These are phyloP conservation scores for Leccinum olivaceopallidum DNA, from an alignment of 768 basidiomycete species.

Conservation along the genomic window DNA sequence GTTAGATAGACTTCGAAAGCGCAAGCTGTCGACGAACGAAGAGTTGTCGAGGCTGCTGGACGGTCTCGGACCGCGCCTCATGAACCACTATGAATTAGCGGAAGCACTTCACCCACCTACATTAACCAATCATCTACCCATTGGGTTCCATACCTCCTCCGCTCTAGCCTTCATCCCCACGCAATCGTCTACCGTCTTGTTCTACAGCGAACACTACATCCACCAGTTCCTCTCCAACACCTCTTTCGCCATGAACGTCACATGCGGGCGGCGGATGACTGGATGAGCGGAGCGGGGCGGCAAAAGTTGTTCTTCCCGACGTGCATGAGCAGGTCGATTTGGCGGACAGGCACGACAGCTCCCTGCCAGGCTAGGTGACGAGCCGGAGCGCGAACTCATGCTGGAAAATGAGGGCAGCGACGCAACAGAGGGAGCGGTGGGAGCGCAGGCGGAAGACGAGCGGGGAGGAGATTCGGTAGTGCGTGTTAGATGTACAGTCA, in stretches of 20 bases:
- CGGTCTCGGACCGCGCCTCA: too few relatives aligned
- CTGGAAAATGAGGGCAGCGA: constrained; percentile 99
- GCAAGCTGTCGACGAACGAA: too few relatives aligned
- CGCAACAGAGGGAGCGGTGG: constrained; percentile 81
- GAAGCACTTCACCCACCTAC: too few relatives aligned
- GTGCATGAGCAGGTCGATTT: constrained; percentile 94
- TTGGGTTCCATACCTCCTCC: constrained; percentile 67
- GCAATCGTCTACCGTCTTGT: constrained; percentile 71
- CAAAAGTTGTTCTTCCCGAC: constrained; percentile 94
- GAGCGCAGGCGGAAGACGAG: constrained; percentile 94
- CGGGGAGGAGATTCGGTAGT: constrained; percentile 98
- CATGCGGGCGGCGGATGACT: constrained; percentile 81
- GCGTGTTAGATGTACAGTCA: constrained; percentile 98
- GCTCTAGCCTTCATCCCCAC: constrained; percentile 69
- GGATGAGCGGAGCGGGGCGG: constrained; percentile 93
- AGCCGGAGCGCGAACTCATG: constrained; percentile 96
- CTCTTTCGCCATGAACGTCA: constrained; percentile 88
- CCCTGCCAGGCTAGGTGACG: constrained; percentile 78
- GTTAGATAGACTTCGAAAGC: too few relatives aligned
- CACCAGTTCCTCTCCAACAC: constrained; percentile 94
- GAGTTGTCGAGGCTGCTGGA: too few relatives aligned
- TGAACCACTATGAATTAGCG: too few relatives aligned
- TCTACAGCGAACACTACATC: constrained; percentile 86
- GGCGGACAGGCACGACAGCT: constrained; percentile 91
- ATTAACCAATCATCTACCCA: neutral